These are phyloP conservation scores for Mortierella alpina DNA, from an alignment of 192 early-diverging fungal genomes.

Conservation along the genomic window DNA sequence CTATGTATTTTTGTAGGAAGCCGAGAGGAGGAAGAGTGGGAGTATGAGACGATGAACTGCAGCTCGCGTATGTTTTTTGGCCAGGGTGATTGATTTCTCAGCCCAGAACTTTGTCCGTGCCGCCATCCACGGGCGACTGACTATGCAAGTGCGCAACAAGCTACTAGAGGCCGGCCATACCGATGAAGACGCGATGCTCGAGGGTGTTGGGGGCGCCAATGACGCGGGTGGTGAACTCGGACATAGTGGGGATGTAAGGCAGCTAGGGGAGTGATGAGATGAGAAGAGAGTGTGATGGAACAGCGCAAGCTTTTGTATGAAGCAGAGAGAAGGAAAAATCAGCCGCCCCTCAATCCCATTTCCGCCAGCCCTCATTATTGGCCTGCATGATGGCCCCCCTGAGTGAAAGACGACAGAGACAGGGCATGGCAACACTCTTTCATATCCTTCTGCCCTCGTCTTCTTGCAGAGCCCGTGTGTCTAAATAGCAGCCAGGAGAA, in stretches of 20 bases:
- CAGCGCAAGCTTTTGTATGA: too few relatives aligned
- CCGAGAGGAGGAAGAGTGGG: not conserved
- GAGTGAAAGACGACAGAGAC: too few relatives aligned
- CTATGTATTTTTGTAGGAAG: constrained; percentile 57
- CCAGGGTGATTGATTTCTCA: too few relatives aligned
- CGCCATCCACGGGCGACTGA: too few relatives aligned
- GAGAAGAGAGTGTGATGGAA: constrained; percentile 17
- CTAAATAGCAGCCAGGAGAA: too few relatives aligned
- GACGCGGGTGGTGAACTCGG: constrained; percentile 82
- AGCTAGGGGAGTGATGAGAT: not conserved
- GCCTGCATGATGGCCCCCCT: not conserved
- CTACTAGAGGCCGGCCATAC: constrained; percentile 54
- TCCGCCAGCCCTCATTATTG: not conserved
- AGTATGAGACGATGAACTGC: not conserved
- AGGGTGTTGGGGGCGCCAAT: constrained; percentile 89
- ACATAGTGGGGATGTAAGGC: constrained; percentile 53
- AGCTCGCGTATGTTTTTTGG: not conserved
- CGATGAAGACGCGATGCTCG: constrained; percentile 91
- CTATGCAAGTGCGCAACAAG: not conserved
- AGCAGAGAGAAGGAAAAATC: not conserved
- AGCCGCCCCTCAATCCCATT: constrained; percentile 15
- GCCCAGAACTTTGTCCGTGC: not conserved
- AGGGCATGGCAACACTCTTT: too few relatives aligned
- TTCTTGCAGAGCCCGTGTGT: too few relatives aligned
- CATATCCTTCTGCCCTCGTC: too few relatives aligned